A percentile compares a stretch with the other conserved stretches of the same genome.
phyloP scores from a whole-genome alignment of 306 rosid species.

The Prunus kanzakura region DNA sequence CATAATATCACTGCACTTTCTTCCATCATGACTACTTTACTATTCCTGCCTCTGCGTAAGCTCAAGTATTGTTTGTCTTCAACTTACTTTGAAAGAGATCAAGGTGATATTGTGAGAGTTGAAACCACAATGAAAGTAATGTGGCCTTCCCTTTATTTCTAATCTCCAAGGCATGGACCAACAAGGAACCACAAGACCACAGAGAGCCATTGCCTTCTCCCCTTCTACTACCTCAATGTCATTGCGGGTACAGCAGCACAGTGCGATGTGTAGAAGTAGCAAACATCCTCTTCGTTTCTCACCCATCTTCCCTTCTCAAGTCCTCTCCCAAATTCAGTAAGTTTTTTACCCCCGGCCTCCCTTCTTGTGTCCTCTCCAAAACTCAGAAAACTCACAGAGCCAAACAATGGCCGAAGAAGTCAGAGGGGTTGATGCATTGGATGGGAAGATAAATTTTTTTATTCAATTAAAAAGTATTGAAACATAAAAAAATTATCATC shows the following conservation, averaged over 20 bases:
- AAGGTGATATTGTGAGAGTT: background rate
- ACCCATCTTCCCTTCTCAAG: background rate
- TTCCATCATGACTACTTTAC: background rate
- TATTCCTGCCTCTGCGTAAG: constrained; percentile 13
- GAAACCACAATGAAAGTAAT: background rate
- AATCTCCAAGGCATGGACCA: background rate
- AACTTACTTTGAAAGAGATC: background rate
- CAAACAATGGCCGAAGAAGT: background rate
- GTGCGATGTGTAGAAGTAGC: background rate
- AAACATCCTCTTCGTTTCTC: background rate
- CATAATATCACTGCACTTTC: constrained; percentile 6
- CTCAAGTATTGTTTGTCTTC: constrained; percentile 11
- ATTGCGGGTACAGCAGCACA: background rate
- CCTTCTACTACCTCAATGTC: background rate
- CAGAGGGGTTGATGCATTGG: background rate
- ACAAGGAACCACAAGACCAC: background rate
- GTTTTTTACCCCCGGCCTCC: background rate
- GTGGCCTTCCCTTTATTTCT: background rate
- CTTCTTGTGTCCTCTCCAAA: background rate
- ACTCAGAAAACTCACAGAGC: background rate
- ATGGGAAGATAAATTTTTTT: too few species aligned
- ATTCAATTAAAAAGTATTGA: too few species aligned
- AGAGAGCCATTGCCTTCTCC: background rate
- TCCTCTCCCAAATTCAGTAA: background rate
- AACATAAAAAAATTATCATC: too few species aligned